Evolutionary conservation across 352 stramenopile species (phyloP).

Genomic region (Pythium plurisporium): DNA sequence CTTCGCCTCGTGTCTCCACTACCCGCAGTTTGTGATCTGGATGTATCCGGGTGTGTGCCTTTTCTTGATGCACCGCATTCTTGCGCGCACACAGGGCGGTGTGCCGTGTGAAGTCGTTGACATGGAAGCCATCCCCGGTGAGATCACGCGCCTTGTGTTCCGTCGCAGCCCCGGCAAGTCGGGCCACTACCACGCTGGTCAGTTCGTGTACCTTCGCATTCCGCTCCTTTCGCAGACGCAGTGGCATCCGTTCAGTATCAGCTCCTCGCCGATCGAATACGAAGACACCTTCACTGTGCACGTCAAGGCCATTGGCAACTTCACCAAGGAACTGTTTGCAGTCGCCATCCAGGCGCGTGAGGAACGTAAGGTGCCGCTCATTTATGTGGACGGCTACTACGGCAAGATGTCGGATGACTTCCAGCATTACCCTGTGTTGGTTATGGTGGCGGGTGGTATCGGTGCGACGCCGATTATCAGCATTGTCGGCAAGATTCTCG

Average conservation of each 20-base stretch:
- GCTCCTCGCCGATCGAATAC: constrained; percentile 78
- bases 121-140: constrained; percentile 74
- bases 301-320: constrained; percentile 74
- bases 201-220: constrained; percentile 77
- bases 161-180: constrained; percentile 65
- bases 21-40: constrained; percentile 78
- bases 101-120: constrained; percentile 76
- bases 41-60: constrained; percentile 79
- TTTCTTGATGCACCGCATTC: constrained; percentile 79
- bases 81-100: constrained; percentile 60
- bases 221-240: constrained; percentile 67
- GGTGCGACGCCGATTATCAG: constrained; percentile 87
- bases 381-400: constrained; percentile 83
- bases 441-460: constrained; percentile 83
- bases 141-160: constrained; percentile 81
- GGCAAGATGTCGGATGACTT: constrained; percentile 83
- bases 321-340: constrained; percentile 68
- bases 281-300: constrained; percentile 83
- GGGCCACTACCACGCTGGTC: constrained; percentile 75
- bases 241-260: constrained; percentile 87
- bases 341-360: constrained; percentile 72
- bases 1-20: constrained; percentile 63
- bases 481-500: constrained; percentile 82
- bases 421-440: constrained; percentile 73
- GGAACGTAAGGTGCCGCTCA: constrained; percentile 72